Conservation (phyloP, 371 early-diverging fungal species). For the Mucor saturninus region DNA sequence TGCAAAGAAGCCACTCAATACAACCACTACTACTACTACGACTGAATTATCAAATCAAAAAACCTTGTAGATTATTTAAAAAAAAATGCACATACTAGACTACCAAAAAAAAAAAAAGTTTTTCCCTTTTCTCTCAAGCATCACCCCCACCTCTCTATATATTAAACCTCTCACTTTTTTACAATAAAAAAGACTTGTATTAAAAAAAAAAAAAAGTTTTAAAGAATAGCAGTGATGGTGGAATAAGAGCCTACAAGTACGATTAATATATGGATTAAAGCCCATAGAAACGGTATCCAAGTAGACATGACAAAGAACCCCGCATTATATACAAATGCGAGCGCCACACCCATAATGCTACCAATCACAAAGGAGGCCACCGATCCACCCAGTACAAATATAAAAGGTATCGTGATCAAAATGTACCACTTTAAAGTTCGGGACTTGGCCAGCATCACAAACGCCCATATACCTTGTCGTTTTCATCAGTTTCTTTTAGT, state of each 20-base stretch:
- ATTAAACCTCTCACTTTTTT: too few relatives aligned
- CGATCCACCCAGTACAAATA: slow-evolving; percentile 59
- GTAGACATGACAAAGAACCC: slow-evolving; percentile 72
- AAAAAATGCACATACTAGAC: neutral
- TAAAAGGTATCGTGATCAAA: slow-evolving; percentile 50
- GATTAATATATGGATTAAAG: slow-evolving; percentile 66
- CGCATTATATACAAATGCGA: slow-evolving; percentile 65
- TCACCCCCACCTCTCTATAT: neutral
- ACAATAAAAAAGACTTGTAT: neutral
- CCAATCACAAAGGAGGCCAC: slow-evolving; percentile 64
- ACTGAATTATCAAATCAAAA: neutral
- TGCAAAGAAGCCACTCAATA: neutral
- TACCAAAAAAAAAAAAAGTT: neutral
- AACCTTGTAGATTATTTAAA: neutral
- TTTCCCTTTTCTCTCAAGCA: neutral
- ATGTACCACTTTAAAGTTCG: slow-evolving; percentile 57
- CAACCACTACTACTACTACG: too few relatives aligned
- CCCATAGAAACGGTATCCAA: slow-evolving; percentile 75
- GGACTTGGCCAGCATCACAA: slow-evolving; percentile 54
- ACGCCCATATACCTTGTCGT: slow-evolving; percentile 52
- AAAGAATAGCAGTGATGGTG: slow-evolving; percentile 67
- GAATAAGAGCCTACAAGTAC: slow-evolving; percentile 67
- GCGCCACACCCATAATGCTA: slow-evolving; percentile 62
- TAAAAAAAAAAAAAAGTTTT: slow-evolving; percentile 8
- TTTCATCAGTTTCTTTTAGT: neutral